Base-by-base conservation (phyloP, 1,284 basidiomycete genomes). In the Cutaneotrichosporon arboriforme region DNA sequence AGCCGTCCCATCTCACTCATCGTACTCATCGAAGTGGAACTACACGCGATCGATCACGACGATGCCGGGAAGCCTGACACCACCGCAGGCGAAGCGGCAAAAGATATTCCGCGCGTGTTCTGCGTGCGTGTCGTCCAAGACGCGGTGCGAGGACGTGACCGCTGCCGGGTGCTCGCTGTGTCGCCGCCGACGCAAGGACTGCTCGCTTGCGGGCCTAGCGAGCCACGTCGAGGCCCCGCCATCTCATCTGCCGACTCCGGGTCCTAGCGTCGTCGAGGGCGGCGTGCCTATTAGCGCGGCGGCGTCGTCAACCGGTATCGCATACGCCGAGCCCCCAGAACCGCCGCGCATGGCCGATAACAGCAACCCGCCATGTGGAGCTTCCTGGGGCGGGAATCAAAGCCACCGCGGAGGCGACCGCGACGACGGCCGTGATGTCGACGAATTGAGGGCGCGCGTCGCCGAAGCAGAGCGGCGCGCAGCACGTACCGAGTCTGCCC, bases 71-170 rank as follows among this genome's bases (percentile, higher is more conserved):
- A n/a, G n/a, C n/a, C n/a, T n/a, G n/a, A n/a, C n/a, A n/a, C n/a
- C 45, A 13, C 22, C 45, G 2, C 20, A 18, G 49, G 40, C 45
- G 12, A 62, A 66, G 49, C 51, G 62, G 17, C 48, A 55, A n/a
- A 64, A 66, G 51, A 53, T 67, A 9, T 66, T 61, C 39, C 59
- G 65, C 20, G 67, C 67, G 5, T 68, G 67, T 42, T 54, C 52
- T 17, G 46, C 57, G 18, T 68, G 67, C 55, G 67, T 66, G 10
- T 31, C 52, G 15, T 58, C 61, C 36, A 68, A 68, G 51, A 66
- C 65, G 13, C 60, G 63, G n/a, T 68, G 67, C 54, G 62, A 66
- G 49, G 65, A 64, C 45, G 58, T 68, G 8, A 57, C 51, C 9
- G 18, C 57, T 1, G 49, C 51, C 5, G 67, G 67, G 4, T 68